Evolutionary conservation across 306 rosid genomes (phyloP).

Genomic region (Trichosanthes cucumerina): DNA sequence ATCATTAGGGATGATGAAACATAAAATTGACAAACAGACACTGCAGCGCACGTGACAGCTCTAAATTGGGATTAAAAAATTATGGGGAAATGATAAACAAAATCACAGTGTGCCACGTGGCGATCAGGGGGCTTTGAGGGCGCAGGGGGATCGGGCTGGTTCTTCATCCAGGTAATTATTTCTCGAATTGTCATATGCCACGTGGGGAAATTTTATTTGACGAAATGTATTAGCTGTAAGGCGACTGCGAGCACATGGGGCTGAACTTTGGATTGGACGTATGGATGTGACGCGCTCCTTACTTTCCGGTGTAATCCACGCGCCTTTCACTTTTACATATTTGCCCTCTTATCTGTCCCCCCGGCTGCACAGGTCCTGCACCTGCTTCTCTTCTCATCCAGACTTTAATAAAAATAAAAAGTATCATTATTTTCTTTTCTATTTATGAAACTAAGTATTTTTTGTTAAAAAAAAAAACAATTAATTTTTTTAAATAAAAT

Average conservation of each 20-base stretch:
- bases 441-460: too few species aligned
- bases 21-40: neutral
- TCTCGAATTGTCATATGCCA: neutral
- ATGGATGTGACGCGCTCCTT: neutral
- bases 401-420: neutral
- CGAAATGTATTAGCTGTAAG: neutral
- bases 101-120: neutral
- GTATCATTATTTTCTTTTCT: too few species aligned
- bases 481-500: too few species aligned
- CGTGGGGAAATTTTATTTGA: neutral
- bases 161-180: neutral
- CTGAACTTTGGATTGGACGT: neutral
- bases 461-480: too few species aligned
- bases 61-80: neutral
- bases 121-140: neutral
- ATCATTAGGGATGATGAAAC: neutral
- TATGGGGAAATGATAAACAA: neutral
- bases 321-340: neutral
- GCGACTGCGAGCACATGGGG: neutral
- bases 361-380: neutral
- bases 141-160: neutral
- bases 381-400: neutral
- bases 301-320: neutral
- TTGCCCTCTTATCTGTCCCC: neutral
- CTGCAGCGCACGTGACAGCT: neutral